Conservation (phyloP, 2,329 filamentous ascomycete genomes). For the Penicillium sp. region DNA sequence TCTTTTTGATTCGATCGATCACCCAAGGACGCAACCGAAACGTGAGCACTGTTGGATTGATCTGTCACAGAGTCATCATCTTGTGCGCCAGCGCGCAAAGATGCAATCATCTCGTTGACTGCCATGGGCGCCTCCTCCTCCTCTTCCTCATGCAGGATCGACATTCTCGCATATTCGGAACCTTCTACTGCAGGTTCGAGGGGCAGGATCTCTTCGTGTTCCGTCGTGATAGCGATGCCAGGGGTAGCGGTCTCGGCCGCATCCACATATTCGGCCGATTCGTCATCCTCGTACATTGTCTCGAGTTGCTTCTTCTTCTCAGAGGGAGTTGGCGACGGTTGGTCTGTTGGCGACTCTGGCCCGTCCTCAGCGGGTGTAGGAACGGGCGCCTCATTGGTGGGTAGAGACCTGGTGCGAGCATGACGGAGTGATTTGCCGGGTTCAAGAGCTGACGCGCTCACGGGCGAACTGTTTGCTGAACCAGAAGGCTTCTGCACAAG, state of each 20-base stretch:
- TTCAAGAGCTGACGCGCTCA: conserved; percentile 23
- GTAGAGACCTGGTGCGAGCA: conserved; percentile 50
- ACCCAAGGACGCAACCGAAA: conserved; percentile 22
- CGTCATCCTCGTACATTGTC: conserved; percentile 41
- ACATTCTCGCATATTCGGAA: conserved; percentile 19
- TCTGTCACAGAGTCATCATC: conserved; percentile 20
- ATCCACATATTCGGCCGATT: conserved; percentile 25
- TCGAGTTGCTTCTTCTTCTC: conserved; percentile 33
- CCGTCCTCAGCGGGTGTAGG: conserved; percentile 15
- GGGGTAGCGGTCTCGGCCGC: conserved; percentile 16
- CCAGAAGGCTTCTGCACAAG: conserved; percentile 28
- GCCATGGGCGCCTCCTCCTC: conserved; percentile 20
- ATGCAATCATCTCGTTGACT: conserved; percentile 16
- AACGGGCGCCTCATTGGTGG: conserved; percentile 38
- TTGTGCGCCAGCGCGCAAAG: conserved; percentile 19
- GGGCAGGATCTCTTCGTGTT: conserved; percentile 6
- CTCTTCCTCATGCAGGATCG: conserved; percentile 21
- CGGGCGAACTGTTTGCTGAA: conserved; percentile 25
- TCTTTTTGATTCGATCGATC: conserved; percentile 20
- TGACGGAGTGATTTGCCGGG: conserved; percentile 29
- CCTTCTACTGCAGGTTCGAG: conserved; percentile 11
- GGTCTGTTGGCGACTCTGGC: conserved; percentile 15
- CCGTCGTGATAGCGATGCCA: conserved; percentile 20
- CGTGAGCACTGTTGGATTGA: conserved; percentile 20
- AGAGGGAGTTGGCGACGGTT: conserved; percentile 25